Evolutionary conservation across 495 filamentous ascomycete species (phyloP), one percentile per base, ranked within the genome.

Genomic region (Geoglossum glabrum): DNA sequence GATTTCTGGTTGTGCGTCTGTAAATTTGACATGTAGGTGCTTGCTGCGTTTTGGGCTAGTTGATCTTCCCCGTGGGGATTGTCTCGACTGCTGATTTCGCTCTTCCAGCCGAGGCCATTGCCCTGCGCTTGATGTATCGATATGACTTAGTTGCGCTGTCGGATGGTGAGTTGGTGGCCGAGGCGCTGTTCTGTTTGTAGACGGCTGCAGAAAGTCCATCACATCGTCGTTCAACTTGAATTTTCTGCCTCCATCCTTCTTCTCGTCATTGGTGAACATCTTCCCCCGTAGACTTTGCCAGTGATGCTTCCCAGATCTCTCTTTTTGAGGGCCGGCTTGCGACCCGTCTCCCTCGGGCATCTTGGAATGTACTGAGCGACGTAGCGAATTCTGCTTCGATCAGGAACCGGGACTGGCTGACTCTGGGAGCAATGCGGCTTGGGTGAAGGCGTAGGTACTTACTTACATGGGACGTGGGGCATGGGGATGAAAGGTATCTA

Each of bases 1-100:
- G 54, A 93, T 64, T 36, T 86, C 84, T 17, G 87, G 86, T 58
- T 71, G 70, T 23, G 68, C 73, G 54, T 82, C 73, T 8, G 70
- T 76, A 64, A 94, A 95, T 46, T 73, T 76, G n/a, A 94, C 87
- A 19, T 67, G 68, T 59, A 90, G 69, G 3, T 80, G 80, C 64
- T 85, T 85, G 59, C 72, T 73, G 46, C 62, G 64, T 8, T 25
- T 40, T 19, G 33, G 36, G 36, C 56, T 40, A 46, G 38, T n/a
- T 23, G 56, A 36, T 31, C 54, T 56, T 43, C 31, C 27, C 30
- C 54, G 54, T 3, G 46, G 26, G 9, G 46, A 50, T 25, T 50
- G 46, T 25, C 19, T 9, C 26, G 46, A 50, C 5, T 23, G 46
- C 40, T 56, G 23, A 40, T 54, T 52, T 43, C 33, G 9, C 21